Base-by-base conservation (phyloP, 768 basidiomycete species). In the Lactifluus subvellereus region DNA sequence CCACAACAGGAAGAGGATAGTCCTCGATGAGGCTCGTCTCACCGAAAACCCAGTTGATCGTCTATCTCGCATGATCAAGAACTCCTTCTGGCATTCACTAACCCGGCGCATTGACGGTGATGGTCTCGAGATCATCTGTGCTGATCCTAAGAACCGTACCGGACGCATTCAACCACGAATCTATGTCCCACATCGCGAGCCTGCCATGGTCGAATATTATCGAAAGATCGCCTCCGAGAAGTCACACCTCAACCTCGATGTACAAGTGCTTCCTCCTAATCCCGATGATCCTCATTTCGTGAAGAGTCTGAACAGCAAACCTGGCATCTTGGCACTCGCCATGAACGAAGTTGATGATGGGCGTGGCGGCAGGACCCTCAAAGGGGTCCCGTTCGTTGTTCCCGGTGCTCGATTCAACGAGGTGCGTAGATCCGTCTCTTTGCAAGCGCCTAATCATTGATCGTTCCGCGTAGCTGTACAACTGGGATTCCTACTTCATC, bases 41-140 rank as follows among this genome's bases (percentile, higher is more conserved):
- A 92, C 91, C 0, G 96, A 99, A 77, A 98, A 98, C 72, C 96
- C 96, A 0, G 96, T 99, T 56, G 93, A 95, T 74, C 89, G 96
- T 48, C 81, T 99, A 49, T 94, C 91, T 22, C 86, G 96, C 65
- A 98, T 98, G 96, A 98, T 98, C 77, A 88, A 87, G 73, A 85
- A 94, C 75, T 95, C 94, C 3, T 99, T 99, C 79, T 99, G 96
- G 96, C 91, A 97, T 72, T 91, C 94, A 7, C 81, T 99, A 57
- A 99, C 97, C 2, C 85, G 96, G 56, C 86, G 95, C 47, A 98
- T 98, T 69, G 97, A 99, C 72, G 94, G 94, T 1, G 94, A 98
- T 60, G 96, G 96, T 3, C 82, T 99, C 32, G 96, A 98, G 74
- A 92, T 95, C 69, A 98, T 98, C 68, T 95, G 93, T 60, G 94